phyloP scores from a whole-genome alignment of 148 eudicot species.

The Cornus florida region DNA sequence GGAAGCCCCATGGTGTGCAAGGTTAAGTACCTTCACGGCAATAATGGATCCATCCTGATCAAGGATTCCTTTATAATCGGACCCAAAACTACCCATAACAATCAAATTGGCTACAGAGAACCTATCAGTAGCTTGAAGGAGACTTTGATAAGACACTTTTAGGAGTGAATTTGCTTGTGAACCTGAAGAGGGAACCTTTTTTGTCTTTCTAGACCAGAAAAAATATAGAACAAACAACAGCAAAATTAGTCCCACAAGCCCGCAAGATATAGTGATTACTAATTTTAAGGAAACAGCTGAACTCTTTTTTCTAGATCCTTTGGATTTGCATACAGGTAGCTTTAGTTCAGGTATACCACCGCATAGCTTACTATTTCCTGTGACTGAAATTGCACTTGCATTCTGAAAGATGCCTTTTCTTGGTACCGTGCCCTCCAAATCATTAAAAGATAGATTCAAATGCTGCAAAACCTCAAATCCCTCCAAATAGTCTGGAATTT shows the following conservation, averaged over 20 bases:
- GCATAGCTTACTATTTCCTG: constrained; percentile 34
- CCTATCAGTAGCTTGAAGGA: neutral
- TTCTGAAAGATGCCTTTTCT: constrained; percentile 23
- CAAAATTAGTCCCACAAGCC: neutral
- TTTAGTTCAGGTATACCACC: constrained; percentile 31
- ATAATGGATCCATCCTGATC: neutral
- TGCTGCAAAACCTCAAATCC: neutral
- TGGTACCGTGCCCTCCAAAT: constrained; percentile 42
- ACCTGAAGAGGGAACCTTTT: neutral
- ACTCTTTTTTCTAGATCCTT: neutral
- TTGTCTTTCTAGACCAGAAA: neutral
- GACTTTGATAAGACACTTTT: neutral
- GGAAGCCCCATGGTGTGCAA: constrained; percentile 1
- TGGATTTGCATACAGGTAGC: constrained; percentile 18
- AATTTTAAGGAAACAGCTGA: too few relatives aligned
- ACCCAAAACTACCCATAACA: neutral
- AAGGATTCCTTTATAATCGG: neutral
- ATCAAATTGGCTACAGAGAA: neutral
- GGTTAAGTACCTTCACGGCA: constrained; percentile 14
- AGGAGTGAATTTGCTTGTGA: neutral
- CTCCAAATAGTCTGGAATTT: constrained; percentile 23
- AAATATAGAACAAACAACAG: neutral
- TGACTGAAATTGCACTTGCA: constrained; percentile 15
- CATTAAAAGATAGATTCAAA: constrained; percentile 30
- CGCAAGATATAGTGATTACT: neutral